Conservation (phyloP, 352 stramenopile genomes). For the Globisporangium solare region DNA sequence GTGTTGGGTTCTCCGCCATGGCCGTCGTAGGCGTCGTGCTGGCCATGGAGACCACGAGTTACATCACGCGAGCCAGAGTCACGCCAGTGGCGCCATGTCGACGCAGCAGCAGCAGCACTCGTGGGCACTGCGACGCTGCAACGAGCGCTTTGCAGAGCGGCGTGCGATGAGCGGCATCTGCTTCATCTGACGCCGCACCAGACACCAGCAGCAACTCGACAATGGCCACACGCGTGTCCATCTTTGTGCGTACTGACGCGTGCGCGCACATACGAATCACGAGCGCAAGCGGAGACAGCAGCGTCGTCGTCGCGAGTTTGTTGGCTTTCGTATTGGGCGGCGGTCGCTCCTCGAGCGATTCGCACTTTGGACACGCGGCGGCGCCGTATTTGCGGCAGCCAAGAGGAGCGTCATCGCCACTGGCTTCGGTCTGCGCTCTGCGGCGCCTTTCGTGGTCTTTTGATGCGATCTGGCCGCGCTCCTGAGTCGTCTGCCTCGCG, state of each 20-base stretch:
- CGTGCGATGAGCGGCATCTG: not conserved
- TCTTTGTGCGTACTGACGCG: not conserved
- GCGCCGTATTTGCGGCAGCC: conserved; percentile 25
- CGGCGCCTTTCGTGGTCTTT: too few species aligned
- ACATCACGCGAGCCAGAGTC: not conserved
- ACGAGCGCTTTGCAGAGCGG: conserved; percentile 24
- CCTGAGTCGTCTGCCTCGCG: not conserved
- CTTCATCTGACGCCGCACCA: conserved; percentile 19
- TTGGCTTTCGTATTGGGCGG: too few species aligned
- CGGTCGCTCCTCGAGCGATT: too few species aligned
- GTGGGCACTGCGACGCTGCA: conserved; percentile 5
- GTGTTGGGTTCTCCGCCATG: too few species aligned
- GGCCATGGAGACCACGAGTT: too few species aligned
- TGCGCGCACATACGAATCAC: conserved; percentile 24
- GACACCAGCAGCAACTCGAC: conserved; percentile 24
- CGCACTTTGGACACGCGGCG: conserved; percentile 16
- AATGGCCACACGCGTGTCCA: conserved; percentile 16
- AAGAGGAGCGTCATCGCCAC: not conserved
- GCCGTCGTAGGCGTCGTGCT: too few species aligned
- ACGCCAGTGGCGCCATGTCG: conserved; percentile 19
- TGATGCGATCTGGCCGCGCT: not conserved
- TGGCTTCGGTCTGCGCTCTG: not conserved
- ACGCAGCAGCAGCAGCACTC: conserved; percentile 22
- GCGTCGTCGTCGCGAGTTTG: not conserved
- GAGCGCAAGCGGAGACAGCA: conserved; percentile 23